phyloP scores from a whole-genome alignment of 1,139 yeast genomes.

The Hyphopichia wangnamkhiaoensis region DNA sequence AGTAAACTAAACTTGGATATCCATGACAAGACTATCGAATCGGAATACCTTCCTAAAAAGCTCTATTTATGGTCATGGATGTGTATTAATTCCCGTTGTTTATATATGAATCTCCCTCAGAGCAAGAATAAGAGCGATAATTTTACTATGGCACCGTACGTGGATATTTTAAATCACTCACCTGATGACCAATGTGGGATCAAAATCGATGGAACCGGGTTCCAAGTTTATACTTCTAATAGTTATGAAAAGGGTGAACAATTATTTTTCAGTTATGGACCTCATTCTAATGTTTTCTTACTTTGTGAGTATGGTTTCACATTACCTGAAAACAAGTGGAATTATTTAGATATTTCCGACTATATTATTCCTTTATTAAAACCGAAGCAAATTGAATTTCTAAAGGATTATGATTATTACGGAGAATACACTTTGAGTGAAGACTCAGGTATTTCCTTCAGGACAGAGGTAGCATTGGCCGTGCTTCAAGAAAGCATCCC shows the following conservation, averaged over 20 bases:
- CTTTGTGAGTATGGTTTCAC: slow-evolving; percentile 88
- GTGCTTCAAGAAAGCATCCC: slow-evolving; percentile 50
- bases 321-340: slow-evolving; percentile 57
- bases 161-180: slow-evolving; percentile 84
- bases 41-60: slow-evolving; percentile 12
- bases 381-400: slow-evolving; percentile 41
- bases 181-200: slow-evolving; percentile 54
- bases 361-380: slow-evolving; percentile 39
- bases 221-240: slow-evolving; percentile 46
- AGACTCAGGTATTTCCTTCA: slow-evolving; percentile 59
- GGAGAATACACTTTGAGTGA: slow-evolving; percentile 71
- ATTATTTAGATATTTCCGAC: slow-evolving; percentile 63
- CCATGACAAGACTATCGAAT: slow-evolving; percentile 5
- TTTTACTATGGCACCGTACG: slow-evolving; percentile 88
- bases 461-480: slow-evolving; percentile 77
- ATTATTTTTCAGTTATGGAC: slow-evolving; percentile 76
- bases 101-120: slow-evolving; percentile 70
- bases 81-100: slow-evolving; percentile 87
- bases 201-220: slow-evolving; percentile 49
- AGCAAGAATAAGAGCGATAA: slow-evolving; percentile 55
- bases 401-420: slow-evolving; percentile 55
- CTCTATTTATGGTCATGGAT: slow-evolving; percentile 73
- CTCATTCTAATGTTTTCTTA: slow-evolving; percentile 81
- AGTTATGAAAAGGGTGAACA: slow-evolving; percentile 52
- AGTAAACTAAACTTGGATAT: slow-evolving; percentile 10